Evolutionary conservation across 2,329 filamentous ascomycete species (phyloP).

Genomic region (Fusarium concolor): DNA sequence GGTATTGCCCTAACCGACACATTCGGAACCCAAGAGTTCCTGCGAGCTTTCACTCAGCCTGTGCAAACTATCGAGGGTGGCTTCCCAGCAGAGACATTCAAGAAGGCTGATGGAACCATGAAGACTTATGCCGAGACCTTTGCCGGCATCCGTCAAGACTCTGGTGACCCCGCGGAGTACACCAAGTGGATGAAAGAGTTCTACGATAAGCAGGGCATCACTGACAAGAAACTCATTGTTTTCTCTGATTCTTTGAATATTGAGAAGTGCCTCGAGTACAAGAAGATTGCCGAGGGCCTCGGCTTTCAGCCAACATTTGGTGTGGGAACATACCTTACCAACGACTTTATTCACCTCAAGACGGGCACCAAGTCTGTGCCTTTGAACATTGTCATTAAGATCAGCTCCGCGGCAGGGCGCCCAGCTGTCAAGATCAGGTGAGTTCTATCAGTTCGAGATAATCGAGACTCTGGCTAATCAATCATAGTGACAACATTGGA

Average conservation of each 20-base stretch:
- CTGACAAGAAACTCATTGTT: slow-evolving; percentile 86
- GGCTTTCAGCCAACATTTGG: slow-evolving; percentile 91
- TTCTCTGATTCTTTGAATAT: slow-evolving; percentile 97
- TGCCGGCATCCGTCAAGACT: slow-evolving; percentile 88
- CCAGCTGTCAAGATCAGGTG: slow-evolving; percentile 88
- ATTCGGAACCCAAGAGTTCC: slow-evolving; percentile 90
- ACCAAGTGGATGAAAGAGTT: slow-evolving; percentile 83
- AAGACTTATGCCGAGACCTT: slow-evolving; percentile 85
- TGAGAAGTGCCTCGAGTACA: slow-evolving; percentile 91
- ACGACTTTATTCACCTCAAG: slow-evolving; percentile 82
- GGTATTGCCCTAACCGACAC: slow-evolving; percentile 95
- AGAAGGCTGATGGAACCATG: slow-evolving; percentile 53
- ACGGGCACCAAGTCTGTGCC: slow-evolving; percentile 87
- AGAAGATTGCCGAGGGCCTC: slow-evolving; percentile 80
- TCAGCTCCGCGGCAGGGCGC: slow-evolving; percentile 83
- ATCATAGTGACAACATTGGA: slow-evolving; percentile 76
- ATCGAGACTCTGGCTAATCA: slow-evolving; percentile 23
- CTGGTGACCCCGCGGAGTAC: slow-evolving; percentile 84
- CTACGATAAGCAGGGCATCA: slow-evolving; percentile 80
- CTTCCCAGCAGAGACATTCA: slow-evolving; percentile 56
- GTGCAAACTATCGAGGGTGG: slow-evolving; percentile 59
- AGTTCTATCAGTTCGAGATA: slow-evolving; percentile 1
- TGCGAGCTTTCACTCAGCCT: slow-evolving; percentile 82
- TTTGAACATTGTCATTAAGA: slow-evolving; percentile 97
- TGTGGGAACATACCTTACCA: slow-evolving; percentile 94